phyloP scores from a whole-genome alignment of 2,329 filamentous ascomycete genomes.

The Ceratocystis papillata region DNA sequence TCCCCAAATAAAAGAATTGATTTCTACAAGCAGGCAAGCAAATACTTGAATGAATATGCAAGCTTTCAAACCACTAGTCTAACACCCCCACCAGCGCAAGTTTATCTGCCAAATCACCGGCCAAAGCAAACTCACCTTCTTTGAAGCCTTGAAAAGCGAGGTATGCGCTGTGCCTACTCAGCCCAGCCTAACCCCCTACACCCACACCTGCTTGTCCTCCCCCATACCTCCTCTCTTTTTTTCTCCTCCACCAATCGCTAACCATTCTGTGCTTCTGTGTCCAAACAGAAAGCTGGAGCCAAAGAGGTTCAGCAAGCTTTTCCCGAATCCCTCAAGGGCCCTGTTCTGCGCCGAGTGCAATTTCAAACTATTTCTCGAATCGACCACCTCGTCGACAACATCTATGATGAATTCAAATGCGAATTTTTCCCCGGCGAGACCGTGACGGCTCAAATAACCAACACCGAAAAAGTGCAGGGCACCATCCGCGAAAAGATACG shows the following conservation, averaged over 20 bases:
- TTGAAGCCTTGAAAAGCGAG: constrained; percentile 85
- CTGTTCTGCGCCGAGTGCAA: constrained; percentile 81
- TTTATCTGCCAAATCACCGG: constrained; percentile 97
- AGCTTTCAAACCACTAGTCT: neutral
- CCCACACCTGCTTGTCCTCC: neutral
- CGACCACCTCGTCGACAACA: constrained; percentile 61
- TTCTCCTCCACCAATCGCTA: constrained; percentile 5
- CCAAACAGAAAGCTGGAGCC: constrained; percentile 57
- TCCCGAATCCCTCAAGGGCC: constrained; percentile 80
- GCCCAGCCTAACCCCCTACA: constrained; percentile 24
- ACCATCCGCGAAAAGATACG: constrained; percentile 76
- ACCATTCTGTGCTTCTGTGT: constrained; percentile 19
- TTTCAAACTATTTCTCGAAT: constrained; percentile 82
- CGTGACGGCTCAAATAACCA: constrained; percentile 60
- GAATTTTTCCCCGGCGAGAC: constrained; percentile 87
- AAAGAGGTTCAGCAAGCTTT: constrained; percentile 86
- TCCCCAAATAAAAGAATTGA: constrained; percentile 57
- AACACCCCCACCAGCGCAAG: constrained; percentile 46
- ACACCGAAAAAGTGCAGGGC: constrained; percentile 60
- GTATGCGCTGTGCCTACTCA: constrained; percentile 41
- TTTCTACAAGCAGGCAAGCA: constrained; percentile 76
- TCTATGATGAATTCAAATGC: constrained; percentile 69
- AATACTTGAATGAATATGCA: neutral
- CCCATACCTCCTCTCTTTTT: neutral
- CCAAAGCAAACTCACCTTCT: constrained; percentile 81